Base-by-base conservation (phyloP, 2,329 filamentous ascomycete species). In the Colletotrichum lini region DNA sequence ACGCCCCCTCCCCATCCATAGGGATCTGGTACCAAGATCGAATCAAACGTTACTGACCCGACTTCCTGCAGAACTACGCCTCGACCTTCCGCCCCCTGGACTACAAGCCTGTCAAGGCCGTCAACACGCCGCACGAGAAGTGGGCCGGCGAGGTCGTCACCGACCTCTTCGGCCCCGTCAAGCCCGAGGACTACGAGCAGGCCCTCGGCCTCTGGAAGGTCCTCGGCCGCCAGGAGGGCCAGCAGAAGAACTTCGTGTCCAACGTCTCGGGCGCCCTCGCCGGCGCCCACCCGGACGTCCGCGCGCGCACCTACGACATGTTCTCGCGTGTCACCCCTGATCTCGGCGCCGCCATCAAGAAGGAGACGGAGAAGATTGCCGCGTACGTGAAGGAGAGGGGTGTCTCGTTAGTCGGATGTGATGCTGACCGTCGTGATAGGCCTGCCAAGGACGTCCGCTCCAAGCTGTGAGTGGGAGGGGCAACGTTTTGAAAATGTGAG, bases 281-380 rank as follows among this genome's bases (percentile, higher is more conserved):
- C 54, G 85, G 80, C 61, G 89, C 89, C 2, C 82, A 86, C 74
- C 81, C 84, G 70, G 86, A 86, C 73, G 88, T 90, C 47, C 84
- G 90, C 47, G 83, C 86, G 75, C 83, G 86, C 52, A 90, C 89
- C 18, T 91, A 91, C 76, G 87, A 83, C 62, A 90, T 91, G 88
- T 92, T 91, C 79, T 77, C 78, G 50, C 84, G 82, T 54, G 88
- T 92, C n/a, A 85, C 90, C 74, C 72, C 80, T 12, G 83, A 84
- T 18, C 83, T 91, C 3, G 89, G 89, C 35, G 78, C 78, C 45
- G 82, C 85, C 15, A 87, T 91, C 75, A 81, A 84, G 77, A 81
- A 84, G 72, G 83, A 83, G 63, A 90, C 89, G 0, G 89, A 91
- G 79, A 81, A 83, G 77, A 78, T 79, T 64, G 82, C 73, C 35